A percentile compares a stretch with the other conserved stretches of the same genome.
Conservation (phyloP, 2,329 filamentous ascomycete genomes). For the Venturia nashicola region DNA sequence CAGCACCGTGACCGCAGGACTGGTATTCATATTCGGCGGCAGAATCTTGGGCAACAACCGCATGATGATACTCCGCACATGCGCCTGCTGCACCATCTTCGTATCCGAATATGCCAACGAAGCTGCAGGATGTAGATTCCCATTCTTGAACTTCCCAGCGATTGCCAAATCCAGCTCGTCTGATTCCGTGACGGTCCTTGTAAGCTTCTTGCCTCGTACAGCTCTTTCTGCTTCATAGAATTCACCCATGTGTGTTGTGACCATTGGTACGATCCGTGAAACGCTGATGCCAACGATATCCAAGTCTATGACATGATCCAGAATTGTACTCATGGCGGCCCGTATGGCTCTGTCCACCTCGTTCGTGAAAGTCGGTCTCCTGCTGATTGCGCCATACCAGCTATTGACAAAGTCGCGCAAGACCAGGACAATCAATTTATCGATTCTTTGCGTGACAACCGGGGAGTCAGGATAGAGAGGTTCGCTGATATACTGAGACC, state of each 20-base stretch:
- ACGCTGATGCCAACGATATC: slow-evolving; percentile 79
- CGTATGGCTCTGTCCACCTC: slow-evolving; percentile 76
- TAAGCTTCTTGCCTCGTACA: slow-evolving; percentile 78
- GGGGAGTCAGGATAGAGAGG: slow-evolving; percentile 67
- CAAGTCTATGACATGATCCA: slow-evolving; percentile 58
- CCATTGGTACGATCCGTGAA: slow-evolving; percentile 69
- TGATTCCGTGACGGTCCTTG: slow-evolving; percentile 83
- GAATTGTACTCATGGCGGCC: slow-evolving; percentile 55
- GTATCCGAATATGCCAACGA: slow-evolving; percentile 73
- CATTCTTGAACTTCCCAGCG: slow-evolving; percentile 84
- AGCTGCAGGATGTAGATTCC: slow-evolving; percentile 77
- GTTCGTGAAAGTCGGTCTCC: slow-evolving; percentile 66
- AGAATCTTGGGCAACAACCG: slow-evolving; percentile 64
- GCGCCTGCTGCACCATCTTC: slow-evolving; percentile 75
- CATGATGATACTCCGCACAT: slow-evolving; percentile 64
- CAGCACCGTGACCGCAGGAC: slow-evolving; percentile 66
- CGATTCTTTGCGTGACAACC: slow-evolving; percentile 66
- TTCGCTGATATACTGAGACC: slow-evolving; percentile 53
- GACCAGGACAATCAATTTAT: slow-evolving; percentile 64
- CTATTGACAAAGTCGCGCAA: slow-evolving; percentile 73
- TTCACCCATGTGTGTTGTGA: slow-evolving; percentile 80
- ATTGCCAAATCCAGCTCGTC: slow-evolving; percentile 93
- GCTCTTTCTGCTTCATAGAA: slow-evolving; percentile 82
- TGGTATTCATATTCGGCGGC: slow-evolving; percentile 61
- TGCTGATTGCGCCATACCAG: slow-evolving; percentile 84